These are phyloP conservation scores for Candida silvicultrix DNA, from an alignment of 805 yeast genomes.

Conservation along the genomic window DNA sequence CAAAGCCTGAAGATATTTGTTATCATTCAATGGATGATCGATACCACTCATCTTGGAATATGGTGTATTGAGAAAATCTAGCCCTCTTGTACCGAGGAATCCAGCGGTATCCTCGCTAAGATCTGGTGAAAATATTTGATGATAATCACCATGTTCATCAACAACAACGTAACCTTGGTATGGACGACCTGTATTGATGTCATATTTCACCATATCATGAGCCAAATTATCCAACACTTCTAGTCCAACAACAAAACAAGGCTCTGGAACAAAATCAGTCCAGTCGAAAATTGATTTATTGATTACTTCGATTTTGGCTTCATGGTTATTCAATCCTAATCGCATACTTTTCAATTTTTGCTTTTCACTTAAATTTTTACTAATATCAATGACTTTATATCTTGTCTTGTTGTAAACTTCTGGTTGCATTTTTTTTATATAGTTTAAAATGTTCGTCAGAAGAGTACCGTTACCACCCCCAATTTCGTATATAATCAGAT, in stretches of 20 bases:
- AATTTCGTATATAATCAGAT: constrained; percentile 74
- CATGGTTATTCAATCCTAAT: constrained; percentile 29
- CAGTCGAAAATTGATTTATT: constrained; percentile 76
- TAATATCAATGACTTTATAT: constrained; percentile 32
- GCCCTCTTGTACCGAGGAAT: constrained; percentile 40
- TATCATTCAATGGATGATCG: constrained; percentile 58
- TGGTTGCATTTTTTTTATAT: constrained; percentile 54
- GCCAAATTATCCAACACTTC: constrained; percentile 83
- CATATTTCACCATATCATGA: constrained; percentile 77
- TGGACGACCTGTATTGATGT: constrained; percentile 57
- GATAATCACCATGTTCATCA: constrained; percentile 68
- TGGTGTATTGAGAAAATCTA: neutral
- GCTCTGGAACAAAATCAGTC: constrained; percentile 51
- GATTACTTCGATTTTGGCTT: constrained; percentile 52
- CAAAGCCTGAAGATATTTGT: constrained; percentile 30
- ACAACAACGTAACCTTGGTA: constrained; percentile 73
- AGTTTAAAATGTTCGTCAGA: constrained; percentile 70
- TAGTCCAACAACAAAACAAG: constrained; percentile 71
- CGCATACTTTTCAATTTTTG: constrained; percentile 15
- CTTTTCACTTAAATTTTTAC: constrained; percentile 21
- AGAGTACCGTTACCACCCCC: constrained; percentile 90
- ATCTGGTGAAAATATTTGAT: constrained; percentile 62
- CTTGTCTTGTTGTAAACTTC: constrained; percentile 64
- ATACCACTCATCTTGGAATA: constrained; percentile 21
- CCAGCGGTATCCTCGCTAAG: constrained; percentile 49